phyloP scores from a whole-genome alignment of 2,329 filamentous ascomycete genomes.

The Ophiostoma ulmi region DNA sequence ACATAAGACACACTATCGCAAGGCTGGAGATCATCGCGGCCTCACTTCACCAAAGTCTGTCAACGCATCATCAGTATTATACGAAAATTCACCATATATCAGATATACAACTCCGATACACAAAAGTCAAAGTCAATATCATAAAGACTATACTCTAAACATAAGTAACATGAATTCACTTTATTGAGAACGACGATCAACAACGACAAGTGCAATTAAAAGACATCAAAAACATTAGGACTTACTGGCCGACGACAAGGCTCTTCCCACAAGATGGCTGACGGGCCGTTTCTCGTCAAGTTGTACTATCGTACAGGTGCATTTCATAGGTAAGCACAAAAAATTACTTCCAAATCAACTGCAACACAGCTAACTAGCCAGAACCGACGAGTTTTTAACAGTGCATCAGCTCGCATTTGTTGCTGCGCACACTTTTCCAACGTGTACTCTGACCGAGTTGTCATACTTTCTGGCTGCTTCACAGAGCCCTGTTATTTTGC shows the following conservation, averaged over 20 bases:
- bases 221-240: not conserved
- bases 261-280: not conserved
- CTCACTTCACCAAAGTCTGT: not conserved
- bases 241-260: not conserved
- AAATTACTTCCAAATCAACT: not conserved
- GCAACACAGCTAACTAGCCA: constrained; percentile 33
- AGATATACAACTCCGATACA: not conserved
- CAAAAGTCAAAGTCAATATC: not conserved
- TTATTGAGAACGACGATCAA: not conserved
- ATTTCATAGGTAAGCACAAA: constrained; percentile 58
- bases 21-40: constrained; percentile 10
- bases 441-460: constrained; percentile 75
- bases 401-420: constrained; percentile 60
- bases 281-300: constrained; percentile 66
- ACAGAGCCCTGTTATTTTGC: constrained; percentile 51
- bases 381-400: constrained; percentile 65
- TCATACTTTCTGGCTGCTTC: constrained; percentile 68
- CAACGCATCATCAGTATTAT: not conserved
- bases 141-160: not conserved
- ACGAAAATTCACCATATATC: not conserved
- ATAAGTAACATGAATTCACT: not conserved
- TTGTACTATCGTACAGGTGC: constrained; percentile 73
- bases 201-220: not conserved
- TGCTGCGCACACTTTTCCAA: constrained; percentile 80
- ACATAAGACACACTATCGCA: not conserved